phyloP scores from a whole-genome alignment of 2,329 filamentous ascomycete genomes.

The Metarhizium rileyi region DNA sequence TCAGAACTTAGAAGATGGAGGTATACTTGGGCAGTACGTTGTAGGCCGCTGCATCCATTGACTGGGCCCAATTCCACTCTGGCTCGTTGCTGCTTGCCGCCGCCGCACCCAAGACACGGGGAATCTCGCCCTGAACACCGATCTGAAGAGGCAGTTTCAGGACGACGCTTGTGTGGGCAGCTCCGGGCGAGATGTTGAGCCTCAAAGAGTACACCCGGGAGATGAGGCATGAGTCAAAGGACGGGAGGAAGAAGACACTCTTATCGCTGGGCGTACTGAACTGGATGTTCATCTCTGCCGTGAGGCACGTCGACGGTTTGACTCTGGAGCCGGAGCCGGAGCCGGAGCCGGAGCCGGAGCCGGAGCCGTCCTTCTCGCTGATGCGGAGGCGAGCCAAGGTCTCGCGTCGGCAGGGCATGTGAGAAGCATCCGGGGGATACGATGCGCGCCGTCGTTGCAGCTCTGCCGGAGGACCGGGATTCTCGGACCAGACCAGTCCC shows the following conservation, averaged over 20 bases:
- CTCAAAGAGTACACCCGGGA: not conserved
- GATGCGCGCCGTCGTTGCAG: not conserved
- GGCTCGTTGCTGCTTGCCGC: not conserved
- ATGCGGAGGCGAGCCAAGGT: not conserved
- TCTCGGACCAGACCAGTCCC: not conserved
- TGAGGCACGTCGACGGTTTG: not conserved
- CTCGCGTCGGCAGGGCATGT: not conserved
- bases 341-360: no score
- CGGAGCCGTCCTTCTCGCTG: not conserved
- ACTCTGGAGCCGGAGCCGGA: no score
- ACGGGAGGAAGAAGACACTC: not conserved
- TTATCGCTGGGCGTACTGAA: not conserved
- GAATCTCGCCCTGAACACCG: not conserved
- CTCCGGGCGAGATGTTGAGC: not conserved
- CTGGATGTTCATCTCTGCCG: not conserved
- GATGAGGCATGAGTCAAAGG: not conserved
- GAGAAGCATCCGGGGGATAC: not conserved
- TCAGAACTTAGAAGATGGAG: not conserved
- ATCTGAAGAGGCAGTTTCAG: not conserved
- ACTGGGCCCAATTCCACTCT: not conserved
- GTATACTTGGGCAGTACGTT: not conserved
- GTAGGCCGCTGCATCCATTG: not conserved
- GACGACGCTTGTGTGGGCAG: not conserved
- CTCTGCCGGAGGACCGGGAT: not conserved
- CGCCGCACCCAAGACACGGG: not conserved